Evolutionary conservation across 2,329 filamentous ascomycete species (phyloP).

Genomic region (Beauveria rudraprayagi): DNA sequence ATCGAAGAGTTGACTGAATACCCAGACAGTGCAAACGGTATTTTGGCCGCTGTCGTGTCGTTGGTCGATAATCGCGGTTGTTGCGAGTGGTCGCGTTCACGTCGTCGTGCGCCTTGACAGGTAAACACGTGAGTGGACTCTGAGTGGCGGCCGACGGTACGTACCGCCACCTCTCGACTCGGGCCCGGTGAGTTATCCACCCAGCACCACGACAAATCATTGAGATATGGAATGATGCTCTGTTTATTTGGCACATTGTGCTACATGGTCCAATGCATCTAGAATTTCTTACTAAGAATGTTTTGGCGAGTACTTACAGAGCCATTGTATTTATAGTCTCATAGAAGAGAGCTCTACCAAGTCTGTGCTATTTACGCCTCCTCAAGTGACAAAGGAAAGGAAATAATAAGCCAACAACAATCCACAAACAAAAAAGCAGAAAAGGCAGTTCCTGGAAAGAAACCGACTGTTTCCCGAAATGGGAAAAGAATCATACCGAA

Average conservation of each 20-base stretch:
- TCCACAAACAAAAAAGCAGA: constrained; percentile 4
- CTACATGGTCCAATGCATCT: too few relatives aligned
- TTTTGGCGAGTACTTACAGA: neutral
- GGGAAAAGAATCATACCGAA: neutral
- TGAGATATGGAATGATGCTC: too few relatives aligned
- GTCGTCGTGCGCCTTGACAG: constrained; percentile 2
- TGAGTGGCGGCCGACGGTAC: neutral
- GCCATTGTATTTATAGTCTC: neutral
- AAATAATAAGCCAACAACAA: constrained; percentile 19
- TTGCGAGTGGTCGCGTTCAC: constrained; percentile 10
- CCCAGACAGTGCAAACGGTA: neutral
- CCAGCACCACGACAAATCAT: neutral
- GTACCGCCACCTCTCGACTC: neutral
- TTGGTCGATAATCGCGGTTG: constrained; percentile 2
- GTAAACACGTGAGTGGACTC: constrained; percentile 9
- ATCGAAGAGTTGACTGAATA: neutral
- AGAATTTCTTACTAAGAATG: neutral
- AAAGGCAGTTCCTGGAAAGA: neutral
- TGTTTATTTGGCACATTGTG: too few relatives aligned
- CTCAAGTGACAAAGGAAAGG: constrained; percentile 22
- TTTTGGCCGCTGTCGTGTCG: neutral
- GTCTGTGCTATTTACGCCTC: neutral
- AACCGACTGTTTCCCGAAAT: neutral
- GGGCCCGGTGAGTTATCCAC: neutral
- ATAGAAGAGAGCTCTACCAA: constrained; percentile 2